A percentile compares a stretch with the other conserved stretches of the same genome.
phyloP scores from a whole-genome alignment of 148 eudicot species.

The Rhododendron ovatum region DNA sequence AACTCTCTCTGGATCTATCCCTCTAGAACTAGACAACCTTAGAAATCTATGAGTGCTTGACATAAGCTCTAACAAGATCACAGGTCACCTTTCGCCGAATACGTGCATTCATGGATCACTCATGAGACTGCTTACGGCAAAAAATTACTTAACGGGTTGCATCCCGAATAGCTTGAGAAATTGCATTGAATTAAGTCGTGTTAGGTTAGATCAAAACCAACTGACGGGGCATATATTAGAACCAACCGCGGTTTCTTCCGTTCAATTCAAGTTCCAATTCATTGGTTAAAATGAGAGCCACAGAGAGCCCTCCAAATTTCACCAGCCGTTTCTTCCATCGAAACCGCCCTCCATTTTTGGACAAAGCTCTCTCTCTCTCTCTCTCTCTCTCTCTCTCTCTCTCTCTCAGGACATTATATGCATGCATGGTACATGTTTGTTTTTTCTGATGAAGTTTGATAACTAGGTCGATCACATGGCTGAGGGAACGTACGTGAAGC shows the following conservation, averaged over 20 bases:
- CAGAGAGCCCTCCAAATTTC: conserved; percentile 6
- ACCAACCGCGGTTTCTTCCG: background rate
- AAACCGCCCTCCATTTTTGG: background rate
- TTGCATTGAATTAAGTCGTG: too few relatives aligned
- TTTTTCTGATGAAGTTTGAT: background rate
- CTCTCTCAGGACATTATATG: background rate
- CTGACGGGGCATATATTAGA: too few relatives aligned
- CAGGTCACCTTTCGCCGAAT: too few relatives aligned
- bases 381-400: conserved; percentile 9
- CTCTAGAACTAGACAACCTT: too few relatives aligned
- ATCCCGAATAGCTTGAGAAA: too few relatives aligned
- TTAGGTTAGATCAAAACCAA: too few relatives aligned
- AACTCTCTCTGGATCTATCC: too few relatives aligned
- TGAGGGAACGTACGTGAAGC: conserved; percentile 45
- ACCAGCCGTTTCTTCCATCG: background rate
- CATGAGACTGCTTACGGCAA: too few relatives aligned
- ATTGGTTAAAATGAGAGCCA: background rate
- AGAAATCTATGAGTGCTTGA: too few relatives aligned
- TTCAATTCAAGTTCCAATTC: background rate
- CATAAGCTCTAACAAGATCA: too few relatives aligned
- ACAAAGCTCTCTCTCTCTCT: conserved; percentile 15
- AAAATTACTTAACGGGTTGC: too few relatives aligned
- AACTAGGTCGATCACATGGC: conserved; percentile 17
- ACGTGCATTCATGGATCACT: too few relatives aligned
- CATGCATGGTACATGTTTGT: background rate